These are phyloP conservation scores for Asparagopsis taxiformis DNA, from an alignment of 31 red algal species.

Conservation along the genomic window DNA sequence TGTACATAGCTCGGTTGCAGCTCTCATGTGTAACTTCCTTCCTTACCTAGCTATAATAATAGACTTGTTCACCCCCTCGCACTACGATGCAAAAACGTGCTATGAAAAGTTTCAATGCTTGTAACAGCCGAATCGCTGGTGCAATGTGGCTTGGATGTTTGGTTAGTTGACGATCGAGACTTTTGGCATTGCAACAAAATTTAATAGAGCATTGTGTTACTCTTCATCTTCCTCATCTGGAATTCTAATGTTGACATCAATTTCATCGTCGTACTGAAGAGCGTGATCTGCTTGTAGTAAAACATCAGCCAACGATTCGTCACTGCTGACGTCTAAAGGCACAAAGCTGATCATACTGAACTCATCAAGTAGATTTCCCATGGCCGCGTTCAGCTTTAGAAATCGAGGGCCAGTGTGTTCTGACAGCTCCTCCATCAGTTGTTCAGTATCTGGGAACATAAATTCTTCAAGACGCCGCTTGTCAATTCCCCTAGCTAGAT, in stretches of 20 bases:
- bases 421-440: constrained; percentile 50
- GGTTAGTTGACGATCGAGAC: too few species aligned
- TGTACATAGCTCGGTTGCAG: too few species aligned
- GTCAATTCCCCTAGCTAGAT: constrained; percentile 40
- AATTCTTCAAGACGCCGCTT: constrained; percentile 42
- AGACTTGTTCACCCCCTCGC: too few species aligned
- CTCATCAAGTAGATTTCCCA: constrained; percentile 76
- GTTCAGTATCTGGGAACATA: constrained; percentile 59
- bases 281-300: constrained; percentile 69
- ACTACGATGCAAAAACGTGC: too few species aligned
- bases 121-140: too few species aligned
- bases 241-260: constrained; percentile 42
- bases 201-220: not conserved
- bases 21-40: too few species aligned
- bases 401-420: constrained; percentile 44
- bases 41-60: too few species aligned
- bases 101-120: too few species aligned
- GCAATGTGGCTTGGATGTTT: too few species aligned
- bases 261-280: constrained; percentile 88
- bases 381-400: constrained; percentile 51
- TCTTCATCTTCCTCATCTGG: constrained; percentile 46
- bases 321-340: constrained; percentile 63
- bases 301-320: constrained; percentile 61
- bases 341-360: constrained; percentile 83
- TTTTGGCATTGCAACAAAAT: too few species aligned